Conservation (phyloP, 371 early-diverging fungal species). For the Mortierella sp. region DNA sequence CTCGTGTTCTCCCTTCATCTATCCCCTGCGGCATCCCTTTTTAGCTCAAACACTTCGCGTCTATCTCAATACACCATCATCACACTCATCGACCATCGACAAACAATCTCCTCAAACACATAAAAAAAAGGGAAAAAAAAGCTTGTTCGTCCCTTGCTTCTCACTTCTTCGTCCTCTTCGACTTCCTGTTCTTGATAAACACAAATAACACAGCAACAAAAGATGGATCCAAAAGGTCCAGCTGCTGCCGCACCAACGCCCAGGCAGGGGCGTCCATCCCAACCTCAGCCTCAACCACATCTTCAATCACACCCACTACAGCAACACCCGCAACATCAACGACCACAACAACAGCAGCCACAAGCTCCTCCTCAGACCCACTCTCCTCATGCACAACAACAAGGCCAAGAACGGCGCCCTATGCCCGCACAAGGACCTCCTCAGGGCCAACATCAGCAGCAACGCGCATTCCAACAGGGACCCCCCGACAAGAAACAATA, state of each 20-base stretch:
- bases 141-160: not conserved
- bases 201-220: not conserved
- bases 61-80: not conserved
- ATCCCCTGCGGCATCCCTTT: too few relatives aligned
- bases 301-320: not conserved
- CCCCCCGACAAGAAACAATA: not conserved
- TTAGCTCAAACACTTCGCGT: not conserved
- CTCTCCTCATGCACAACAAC: not conserved
- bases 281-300: not conserved
- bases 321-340: not conserved
- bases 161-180: not conserved
- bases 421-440: not conserved
- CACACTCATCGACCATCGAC: not conserved
- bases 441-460: slow-evolving; percentile 4
- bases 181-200: too few relatives aligned
- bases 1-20: too few relatives aligned
- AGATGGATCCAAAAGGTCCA: not conserved
- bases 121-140: not conserved
- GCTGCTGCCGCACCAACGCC: slow-evolving; percentile 4
- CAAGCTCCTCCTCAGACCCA: not conserved
- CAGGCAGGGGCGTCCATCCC: not conserved
- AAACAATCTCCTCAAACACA: not conserved
- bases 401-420: slow-evolving; percentile 5
- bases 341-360: slow-evolving; percentile 1
- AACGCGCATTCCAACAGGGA: slow-evolving; percentile 16